phyloP scores from a whole-genome alignment of 176 grass and related monocot genomes.

The Coix lacrymajobi region DNA sequence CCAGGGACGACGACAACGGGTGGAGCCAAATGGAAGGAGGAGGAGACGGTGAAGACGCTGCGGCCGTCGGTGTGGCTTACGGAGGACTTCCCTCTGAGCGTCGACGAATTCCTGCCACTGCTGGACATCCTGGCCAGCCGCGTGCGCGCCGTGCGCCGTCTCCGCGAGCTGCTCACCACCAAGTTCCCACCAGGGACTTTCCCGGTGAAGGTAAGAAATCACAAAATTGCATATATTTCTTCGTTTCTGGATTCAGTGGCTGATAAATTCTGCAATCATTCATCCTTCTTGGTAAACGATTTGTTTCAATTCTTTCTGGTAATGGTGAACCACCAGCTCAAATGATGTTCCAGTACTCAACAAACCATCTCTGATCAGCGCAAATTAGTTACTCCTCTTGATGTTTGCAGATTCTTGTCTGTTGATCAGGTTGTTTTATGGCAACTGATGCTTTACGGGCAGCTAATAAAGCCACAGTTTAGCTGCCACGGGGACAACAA shows the following conservation, averaged over 20 bases:
- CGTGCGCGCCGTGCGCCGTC: constrained; percentile 75
- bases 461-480: neutral
- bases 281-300: neutral
- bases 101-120: constrained; percentile 89
- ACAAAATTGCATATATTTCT: neutral
- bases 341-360: neutral
- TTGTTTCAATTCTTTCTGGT: neutral
- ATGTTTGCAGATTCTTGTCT: neutral
- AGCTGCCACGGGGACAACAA: neutral
- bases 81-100: constrained; percentile 82
- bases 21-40: constrained; percentile 83
- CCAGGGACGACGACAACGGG: neutral
- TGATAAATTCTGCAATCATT: constrained; percentile 12
- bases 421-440: neutral
- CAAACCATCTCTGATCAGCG: neutral
- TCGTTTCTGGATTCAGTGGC: neutral
- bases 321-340: neutral
- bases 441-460: neutral
- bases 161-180: constrained; percentile 92
- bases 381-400: neutral
- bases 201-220: constrained; percentile 74
- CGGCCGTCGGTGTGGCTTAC: constrained; percentile 89
- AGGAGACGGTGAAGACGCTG: constrained; percentile 95
- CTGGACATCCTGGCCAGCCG: constrained; percentile 88
- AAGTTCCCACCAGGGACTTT: constrained; percentile 91